Percentiles rank a stretch among this genome's conserved stretches.
These are phyloP conservation scores for Bolboschoenus planiculmis DNA, from an alignment of 176 grass and related monocot genomes.

Conservation along the genomic window DNA sequence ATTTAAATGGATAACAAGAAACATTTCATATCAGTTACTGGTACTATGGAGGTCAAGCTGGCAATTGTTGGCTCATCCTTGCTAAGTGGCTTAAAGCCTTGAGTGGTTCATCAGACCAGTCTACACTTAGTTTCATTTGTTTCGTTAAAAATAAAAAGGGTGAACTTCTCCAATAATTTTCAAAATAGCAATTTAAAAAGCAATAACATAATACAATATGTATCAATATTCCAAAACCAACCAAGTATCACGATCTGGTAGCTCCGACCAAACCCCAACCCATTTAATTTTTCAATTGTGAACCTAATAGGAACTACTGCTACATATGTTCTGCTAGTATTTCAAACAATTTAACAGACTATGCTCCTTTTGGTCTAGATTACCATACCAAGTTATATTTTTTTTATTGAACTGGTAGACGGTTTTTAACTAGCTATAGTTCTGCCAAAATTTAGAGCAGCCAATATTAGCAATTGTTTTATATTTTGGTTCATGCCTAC, in stretches of 20 bases:
- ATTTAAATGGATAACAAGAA: not conserved
- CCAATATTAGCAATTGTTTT: not conserved
- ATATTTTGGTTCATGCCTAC: not conserved
- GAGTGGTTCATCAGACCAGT: not conserved
- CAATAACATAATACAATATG: not conserved
- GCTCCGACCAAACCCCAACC: not conserved
- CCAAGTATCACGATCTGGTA: not conserved
- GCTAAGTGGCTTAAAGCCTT: not conserved
- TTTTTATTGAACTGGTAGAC: not conserved
- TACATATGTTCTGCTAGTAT: not conserved
- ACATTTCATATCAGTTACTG: not conserved
- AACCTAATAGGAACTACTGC: not conserved
- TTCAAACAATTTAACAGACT: not conserved
- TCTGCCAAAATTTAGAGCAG: not conserved
- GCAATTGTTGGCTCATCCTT: not conserved
- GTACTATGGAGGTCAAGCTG: not conserved
- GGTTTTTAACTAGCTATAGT: not conserved
- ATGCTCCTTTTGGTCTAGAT: not conserved
- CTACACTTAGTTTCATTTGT: not conserved
- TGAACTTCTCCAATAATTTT: not conserved
- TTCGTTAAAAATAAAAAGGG: not conserved
- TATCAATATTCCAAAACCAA: not conserved
- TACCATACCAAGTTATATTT: not conserved
- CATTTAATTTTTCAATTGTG: not conserved
- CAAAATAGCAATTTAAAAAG: not conserved